Percentiles rank a stretch among this genome's conserved stretches.
Evolutionary conservation across 2,329 filamentous ascomycete species (phyloP).

Genomic region (Aspergillus fumigatiaffinis): DNA sequence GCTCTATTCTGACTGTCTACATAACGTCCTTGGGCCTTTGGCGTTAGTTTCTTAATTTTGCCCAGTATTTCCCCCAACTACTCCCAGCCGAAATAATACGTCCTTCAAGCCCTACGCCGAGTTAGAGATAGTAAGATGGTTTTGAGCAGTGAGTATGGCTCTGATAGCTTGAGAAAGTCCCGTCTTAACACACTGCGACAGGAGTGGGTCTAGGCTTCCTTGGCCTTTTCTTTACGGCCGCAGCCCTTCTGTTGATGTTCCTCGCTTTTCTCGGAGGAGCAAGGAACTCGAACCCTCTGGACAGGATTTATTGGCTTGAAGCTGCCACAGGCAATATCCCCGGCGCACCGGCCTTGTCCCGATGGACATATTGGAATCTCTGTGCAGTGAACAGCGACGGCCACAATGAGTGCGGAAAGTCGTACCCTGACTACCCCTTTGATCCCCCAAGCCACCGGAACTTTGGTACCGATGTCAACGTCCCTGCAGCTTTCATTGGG

Average conservation of each 20-base stretch:
- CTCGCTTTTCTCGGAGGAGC: constrained; percentile 62
- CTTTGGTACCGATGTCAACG: constrained; percentile 54
- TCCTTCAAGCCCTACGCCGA: not conserved
- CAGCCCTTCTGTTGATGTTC: constrained; percentile 60
- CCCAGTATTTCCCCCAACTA: not conserved
- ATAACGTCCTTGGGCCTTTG: not conserved
- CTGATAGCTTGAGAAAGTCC: not conserved
- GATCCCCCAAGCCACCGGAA: constrained; percentile 54
- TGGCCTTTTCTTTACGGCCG: constrained; percentile 60
- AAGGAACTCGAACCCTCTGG: constrained; percentile 55
- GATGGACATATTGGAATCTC: constrained; percentile 90
- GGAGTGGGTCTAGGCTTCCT: constrained; percentile 53
- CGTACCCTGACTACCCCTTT: constrained; percentile 63
- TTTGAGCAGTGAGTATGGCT: constrained; percentile 29
- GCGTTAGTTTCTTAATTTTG: not conserved
- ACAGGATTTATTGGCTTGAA: constrained; percentile 79
- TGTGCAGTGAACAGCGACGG: constrained; percentile 59
- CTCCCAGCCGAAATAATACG: not conserved
- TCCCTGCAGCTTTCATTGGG: constrained; percentile 54
- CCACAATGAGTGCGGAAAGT: constrained; percentile 60
- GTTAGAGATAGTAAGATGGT: constrained; percentile 16
- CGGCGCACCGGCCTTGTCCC: constrained; percentile 62
- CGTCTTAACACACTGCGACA: constrained; percentile 25
- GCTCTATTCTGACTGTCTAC: not conserved
- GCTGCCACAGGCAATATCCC: constrained; percentile 71